Percentiles rank a stretch among this genome's conserved stretches.
Conservation (phyloP, 1,284 basidiomycete species). For the Moesziomyces antarcticus region DNA sequence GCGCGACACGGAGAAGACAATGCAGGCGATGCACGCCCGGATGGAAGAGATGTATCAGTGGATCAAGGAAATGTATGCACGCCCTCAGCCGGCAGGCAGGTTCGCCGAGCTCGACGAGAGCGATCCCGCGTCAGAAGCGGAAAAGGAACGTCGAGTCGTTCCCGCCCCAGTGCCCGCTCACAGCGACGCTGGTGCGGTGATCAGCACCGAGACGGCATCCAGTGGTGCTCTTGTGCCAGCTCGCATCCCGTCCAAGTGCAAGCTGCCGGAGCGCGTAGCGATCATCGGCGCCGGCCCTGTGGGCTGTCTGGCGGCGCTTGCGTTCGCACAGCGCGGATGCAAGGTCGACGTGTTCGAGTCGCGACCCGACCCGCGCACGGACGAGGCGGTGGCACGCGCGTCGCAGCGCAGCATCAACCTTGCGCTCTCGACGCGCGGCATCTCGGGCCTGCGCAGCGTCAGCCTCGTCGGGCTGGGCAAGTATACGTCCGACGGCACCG, state of each 20-base stretch:
- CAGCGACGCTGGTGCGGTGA: not conserved
- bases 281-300: constrained; percentile 89
- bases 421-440: constrained; percentile 91
- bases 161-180: not conserved
- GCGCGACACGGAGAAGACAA: constrained; percentile 18
- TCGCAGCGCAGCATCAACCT: constrained; percentile 87
- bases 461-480: constrained; percentile 27
- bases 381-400: constrained; percentile 33
- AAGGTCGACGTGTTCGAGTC: constrained; percentile 88
- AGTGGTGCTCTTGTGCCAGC: constrained; percentile 1
- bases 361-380: constrained; percentile 73
- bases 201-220: not conserved
- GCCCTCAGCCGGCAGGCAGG: constrained; percentile 5
- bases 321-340: constrained; percentile 89
- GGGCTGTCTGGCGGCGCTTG: constrained; percentile 88
- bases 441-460: constrained; percentile 84
- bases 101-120: constrained; percentile 1
- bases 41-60: constrained; percentile 10
- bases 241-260: constrained; percentile 16
- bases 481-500: constrained; percentile 44
- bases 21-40: constrained; percentile 13
- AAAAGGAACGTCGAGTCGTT: not conserved
- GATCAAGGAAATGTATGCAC: constrained; percentile 12
- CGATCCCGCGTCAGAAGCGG: not conserved
- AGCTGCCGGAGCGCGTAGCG: constrained; percentile 63